Conservation (phyloP, 2,329 filamentous ascomycete genomes). For the Scedosporium dehoogii region DNA sequence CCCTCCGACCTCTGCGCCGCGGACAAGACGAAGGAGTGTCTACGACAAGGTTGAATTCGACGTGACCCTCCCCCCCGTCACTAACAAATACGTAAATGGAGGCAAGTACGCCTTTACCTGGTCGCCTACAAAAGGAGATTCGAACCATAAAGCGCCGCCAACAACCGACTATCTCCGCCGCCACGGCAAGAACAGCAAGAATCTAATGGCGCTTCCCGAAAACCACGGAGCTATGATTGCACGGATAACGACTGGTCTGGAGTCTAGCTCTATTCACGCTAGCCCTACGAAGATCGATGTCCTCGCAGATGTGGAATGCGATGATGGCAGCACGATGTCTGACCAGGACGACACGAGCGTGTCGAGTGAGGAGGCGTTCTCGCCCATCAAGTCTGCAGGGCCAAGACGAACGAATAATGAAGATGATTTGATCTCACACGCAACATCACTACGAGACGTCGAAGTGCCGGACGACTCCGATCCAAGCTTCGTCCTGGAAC, state of each 20-base stretch:
- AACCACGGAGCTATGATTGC: constrained; percentile 22
- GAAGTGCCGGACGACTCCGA: constrained; percentile 36
- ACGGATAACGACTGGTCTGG: constrained; percentile 24
- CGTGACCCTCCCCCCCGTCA: constrained; percentile 40
- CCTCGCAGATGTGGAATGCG: constrained; percentile 28
- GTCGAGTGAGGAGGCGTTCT: constrained; percentile 37
- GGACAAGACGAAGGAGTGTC: constrained; percentile 30
- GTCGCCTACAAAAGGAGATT: constrained; percentile 19
- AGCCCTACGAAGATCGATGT: constrained; percentile 28
- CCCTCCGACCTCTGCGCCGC: constrained; percentile 12
- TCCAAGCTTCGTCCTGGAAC: constrained; percentile 36
- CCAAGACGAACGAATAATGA: constrained; percentile 22
- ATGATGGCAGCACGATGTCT: constrained; percentile 41
- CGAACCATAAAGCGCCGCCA: constrained; percentile 25
- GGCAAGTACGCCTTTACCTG: constrained; percentile 41
- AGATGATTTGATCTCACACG: constrained; percentile 43
- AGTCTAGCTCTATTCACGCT: constrained; percentile 22
- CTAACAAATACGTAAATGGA: constrained; percentile 48
- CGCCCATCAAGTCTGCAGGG: constrained; percentile 35
- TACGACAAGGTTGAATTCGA: constrained; percentile 48
- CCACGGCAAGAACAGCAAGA: constrained; percentile 31
- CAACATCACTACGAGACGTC: constrained; percentile 38
- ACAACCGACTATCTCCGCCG: constrained; percentile 38
- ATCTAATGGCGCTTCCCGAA: constrained; percentile 17
- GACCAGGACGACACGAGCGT: constrained; percentile 46